Evolutionary conservation across 2,329 filamentous ascomycete genomes (phyloP).

Genomic region (Periconia digitata): DNA sequence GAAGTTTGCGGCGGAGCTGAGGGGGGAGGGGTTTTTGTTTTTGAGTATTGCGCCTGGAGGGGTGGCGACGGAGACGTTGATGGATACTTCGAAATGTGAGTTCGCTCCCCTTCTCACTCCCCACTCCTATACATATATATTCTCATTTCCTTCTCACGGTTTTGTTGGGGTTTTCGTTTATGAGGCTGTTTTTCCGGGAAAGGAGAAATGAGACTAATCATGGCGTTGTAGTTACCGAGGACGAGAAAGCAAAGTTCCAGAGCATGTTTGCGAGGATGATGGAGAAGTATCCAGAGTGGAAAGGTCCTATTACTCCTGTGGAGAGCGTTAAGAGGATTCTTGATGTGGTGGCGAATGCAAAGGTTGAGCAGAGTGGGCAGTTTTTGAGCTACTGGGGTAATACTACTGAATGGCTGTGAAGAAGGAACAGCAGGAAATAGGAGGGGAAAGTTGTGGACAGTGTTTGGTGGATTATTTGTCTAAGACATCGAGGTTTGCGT

Average conservation of each 20-base stretch:
- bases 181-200: too few relatives aligned
- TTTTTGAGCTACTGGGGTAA: constrained; percentile 15
- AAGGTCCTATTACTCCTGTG: constrained; percentile 7
- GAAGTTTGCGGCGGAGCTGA: constrained; percentile 41
- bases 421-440: background rate
- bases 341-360: constrained; percentile 11
- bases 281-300: constrained; percentile 12
- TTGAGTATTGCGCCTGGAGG: constrained; percentile 11
- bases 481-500: too few relatives aligned
- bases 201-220: constrained; percentile 1
- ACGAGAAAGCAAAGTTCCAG: constrained; percentile 10
- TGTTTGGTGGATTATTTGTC: too few relatives aligned
- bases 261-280: constrained; percentile 12
- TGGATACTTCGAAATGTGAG: constrained; percentile 5
- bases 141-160: constrained; percentile 1
- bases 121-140: too few relatives aligned
- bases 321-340: constrained; percentile 10
- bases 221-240: constrained; percentile 4
- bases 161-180: too few relatives aligned
- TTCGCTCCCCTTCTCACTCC: too few relatives aligned
- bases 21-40: constrained; percentile 14
- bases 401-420: constrained; percentile 6
- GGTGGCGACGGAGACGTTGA: constrained; percentile 10
- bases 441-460: too few relatives aligned
- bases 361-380: constrained; percentile 11